A percentile compares a stretch with the other conserved stretches of the same genome.
Evolutionary conservation across 2,329 filamentous ascomycete genomes (phyloP).

Genomic region (Sclerotinia nivalis): DNA sequence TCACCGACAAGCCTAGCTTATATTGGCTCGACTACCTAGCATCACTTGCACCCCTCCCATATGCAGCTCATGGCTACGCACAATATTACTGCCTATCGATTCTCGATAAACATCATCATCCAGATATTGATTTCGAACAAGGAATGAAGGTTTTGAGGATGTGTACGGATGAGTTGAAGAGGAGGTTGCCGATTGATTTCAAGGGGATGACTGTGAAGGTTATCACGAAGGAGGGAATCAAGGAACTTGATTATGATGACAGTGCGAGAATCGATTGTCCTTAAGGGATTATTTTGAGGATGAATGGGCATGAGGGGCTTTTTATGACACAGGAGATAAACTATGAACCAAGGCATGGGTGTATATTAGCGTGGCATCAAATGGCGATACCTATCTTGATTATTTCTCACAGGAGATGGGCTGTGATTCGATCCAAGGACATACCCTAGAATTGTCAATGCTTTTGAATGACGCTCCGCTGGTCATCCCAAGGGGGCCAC

Average conservation of each 20-base stretch:
- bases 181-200: slow-evolving; percentile 96
- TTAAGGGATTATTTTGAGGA: slow-evolving; percentile 24
- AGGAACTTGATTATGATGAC: slow-evolving; percentile 82
- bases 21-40: slow-evolving; percentile 99
- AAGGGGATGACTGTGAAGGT: slow-evolving; percentile 96
- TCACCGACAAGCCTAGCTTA: slow-evolving; percentile 84
- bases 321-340: slow-evolving; percentile 21
- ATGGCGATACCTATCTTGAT: slow-evolving; percentile 25
- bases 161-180: slow-evolving; percentile 97
- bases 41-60: slow-evolving; percentile 81
- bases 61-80: slow-evolving; percentile 96
- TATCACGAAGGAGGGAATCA: slow-evolving; percentile 89
- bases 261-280: slow-evolving; percentile 43
- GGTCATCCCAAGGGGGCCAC: background rate
- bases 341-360: slow-evolving; percentile 29
- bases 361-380: slow-evolving; percentile 40
- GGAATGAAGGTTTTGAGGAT: slow-evolving; percentile 90
- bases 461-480: background rate
- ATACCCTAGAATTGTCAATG: background rate
- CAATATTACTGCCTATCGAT: slow-evolving; percentile 99
- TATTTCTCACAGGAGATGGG: background rate
- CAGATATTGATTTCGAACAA: slow-evolving; percentile 84
- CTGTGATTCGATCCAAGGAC: background rate
- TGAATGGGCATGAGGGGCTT: slow-evolving; percentile 9
- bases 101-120: slow-evolving; percentile 97